Evolutionary conservation across 1,284 basidiomycete species (phyloP).

Genomic region (Ustilago esculenta): DNA sequence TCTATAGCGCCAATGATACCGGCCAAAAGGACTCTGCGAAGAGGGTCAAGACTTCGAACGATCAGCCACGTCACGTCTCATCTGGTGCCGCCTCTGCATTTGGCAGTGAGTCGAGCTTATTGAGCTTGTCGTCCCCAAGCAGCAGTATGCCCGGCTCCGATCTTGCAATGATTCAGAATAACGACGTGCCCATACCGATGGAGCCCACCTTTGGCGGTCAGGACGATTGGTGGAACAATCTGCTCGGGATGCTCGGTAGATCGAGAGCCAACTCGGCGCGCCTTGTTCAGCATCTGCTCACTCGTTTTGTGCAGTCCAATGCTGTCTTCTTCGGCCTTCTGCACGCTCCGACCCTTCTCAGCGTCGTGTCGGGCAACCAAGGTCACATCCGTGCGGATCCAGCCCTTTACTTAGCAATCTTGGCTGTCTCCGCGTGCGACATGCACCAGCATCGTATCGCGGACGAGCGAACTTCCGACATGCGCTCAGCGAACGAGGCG

Average conservation of each 20-base stretch:
- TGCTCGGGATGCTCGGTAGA: conserved; percentile 23
- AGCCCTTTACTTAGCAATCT: conserved; percentile 42
- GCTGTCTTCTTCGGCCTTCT: conserved; percentile 52
- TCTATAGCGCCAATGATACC: not conserved
- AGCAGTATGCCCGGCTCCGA: conserved; percentile 45
- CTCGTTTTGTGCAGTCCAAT: conserved; percentile 47
- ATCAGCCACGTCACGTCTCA: not conserved
- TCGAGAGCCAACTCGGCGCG: conserved; percentile 13
- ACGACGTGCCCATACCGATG: conserved; percentile 26
- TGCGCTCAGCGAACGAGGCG: conserved; percentile 33
- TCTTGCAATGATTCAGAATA: conserved; percentile 49
- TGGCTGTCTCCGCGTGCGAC: conserved; percentile 48
- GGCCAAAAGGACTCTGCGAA: conserved; percentile 5
- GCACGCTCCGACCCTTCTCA: conserved; percentile 42
- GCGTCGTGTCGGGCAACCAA: conserved; percentile 20
- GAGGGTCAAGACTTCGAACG: conserved; percentile 1
- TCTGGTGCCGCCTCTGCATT: not conserved
- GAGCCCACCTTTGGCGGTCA: conserved; percentile 18
- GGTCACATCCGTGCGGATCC: conserved; percentile 32
- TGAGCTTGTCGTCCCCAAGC: conserved; percentile 11
- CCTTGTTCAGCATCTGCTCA: conserved; percentile 38
- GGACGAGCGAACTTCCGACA: conserved; percentile 37
- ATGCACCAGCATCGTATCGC: conserved; percentile 36
- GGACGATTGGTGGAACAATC: conserved; percentile 36
- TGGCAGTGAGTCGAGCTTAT: not conserved